Conservation (phyloP, 129 eudicot genomes). For the Heracleum sosnowskyi region DNA sequence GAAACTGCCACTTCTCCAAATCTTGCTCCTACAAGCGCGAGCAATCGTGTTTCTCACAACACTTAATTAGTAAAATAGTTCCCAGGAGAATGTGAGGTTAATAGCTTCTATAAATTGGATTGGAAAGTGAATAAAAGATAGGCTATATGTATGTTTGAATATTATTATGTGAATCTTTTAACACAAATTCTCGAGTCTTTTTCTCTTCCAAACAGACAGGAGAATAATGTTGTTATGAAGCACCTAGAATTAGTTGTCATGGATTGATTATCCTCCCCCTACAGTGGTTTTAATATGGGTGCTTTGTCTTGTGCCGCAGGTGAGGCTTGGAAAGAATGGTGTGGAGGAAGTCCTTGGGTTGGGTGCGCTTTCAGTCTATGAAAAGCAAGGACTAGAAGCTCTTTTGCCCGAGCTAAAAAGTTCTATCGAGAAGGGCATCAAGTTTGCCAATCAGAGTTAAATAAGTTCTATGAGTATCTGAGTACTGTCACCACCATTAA, state of each 20-base stretch:
- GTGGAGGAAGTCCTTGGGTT: slow-evolving; percentile 40
- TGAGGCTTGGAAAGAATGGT: background rate
- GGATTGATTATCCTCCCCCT: background rate
- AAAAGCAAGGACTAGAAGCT: slow-evolving; percentile 66
- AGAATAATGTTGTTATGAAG: background rate
- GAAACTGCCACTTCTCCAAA: too few relatives aligned
- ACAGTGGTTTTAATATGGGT: background rate
- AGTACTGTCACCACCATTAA: background rate
- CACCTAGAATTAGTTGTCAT: background rate
- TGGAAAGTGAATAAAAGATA: too few relatives aligned
- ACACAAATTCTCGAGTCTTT: background rate
- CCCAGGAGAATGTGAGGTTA: too few relatives aligned
- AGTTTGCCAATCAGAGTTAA: slow-evolving; percentile 50
- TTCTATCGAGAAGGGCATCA: slow-evolving; percentile 88
- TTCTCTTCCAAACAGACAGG: background rate
- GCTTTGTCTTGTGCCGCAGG: background rate
- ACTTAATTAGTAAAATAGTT: too few relatives aligned
- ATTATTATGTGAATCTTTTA: background rate
- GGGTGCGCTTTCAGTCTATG: slow-evolving; percentile 64
- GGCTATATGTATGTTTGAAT: background rate
- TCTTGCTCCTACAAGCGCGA: too few relatives aligned
- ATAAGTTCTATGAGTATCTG: background rate
- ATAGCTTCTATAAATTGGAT: too few relatives aligned
- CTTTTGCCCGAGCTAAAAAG: slow-evolving; percentile 61
- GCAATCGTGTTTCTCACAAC: too few relatives aligned